phyloP scores from a whole-genome alignment of 78 protist species.

The Dictyostelium firmibasis region DNA sequence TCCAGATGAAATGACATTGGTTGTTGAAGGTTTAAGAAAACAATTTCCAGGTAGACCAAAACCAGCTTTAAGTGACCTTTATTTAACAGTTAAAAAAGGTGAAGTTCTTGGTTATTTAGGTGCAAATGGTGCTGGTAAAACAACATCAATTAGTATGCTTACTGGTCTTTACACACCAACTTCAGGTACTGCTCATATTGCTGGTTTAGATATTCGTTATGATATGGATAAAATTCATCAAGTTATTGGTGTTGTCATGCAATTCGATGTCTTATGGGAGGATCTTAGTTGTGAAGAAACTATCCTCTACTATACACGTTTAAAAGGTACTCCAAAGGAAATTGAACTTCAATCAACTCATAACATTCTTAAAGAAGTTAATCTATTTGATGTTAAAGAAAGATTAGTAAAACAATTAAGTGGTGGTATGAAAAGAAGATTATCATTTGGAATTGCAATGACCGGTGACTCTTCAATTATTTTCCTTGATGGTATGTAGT shows the following conservation, averaged over 20 bases:
- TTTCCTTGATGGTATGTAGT: conserved; percentile 16
- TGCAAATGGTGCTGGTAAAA: conserved; percentile 96
- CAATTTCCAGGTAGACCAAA: conserved; percentile 39
- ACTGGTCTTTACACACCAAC: conserved; percentile 83
- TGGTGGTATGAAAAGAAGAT: conserved; percentile 95
- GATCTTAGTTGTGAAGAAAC: conserved; percentile 85
- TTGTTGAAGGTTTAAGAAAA: conserved; percentile 2
- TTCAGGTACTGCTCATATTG: conserved; percentile 75
- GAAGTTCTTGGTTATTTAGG: conserved; percentile 93
- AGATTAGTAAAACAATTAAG: conserved; percentile 50
- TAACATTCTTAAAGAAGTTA: conserved; percentile 1
- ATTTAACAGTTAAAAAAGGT: conserved; percentile 67
- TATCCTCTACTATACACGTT: conserved; percentile 83
- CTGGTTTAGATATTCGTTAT: conserved; percentile 47
- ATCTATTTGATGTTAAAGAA: conserved; percentile 55
- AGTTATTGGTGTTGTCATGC: conserved; percentile 95
- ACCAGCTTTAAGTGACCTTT: conserved; percentile 68
- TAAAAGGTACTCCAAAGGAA: conserved; percentile 68
- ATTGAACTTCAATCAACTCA: conserved; percentile 9
- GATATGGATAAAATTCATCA: conserved; percentile 60
- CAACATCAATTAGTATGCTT: conserved; percentile 84
- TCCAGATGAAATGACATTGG: not conserved
- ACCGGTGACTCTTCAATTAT: conserved; percentile 87
- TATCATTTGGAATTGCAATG: conserved; percentile 87
- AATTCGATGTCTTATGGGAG: conserved; percentile 92